Conservation (phyloP, 768 basidiomycete species). For the Mycena haematopus region DNA sequence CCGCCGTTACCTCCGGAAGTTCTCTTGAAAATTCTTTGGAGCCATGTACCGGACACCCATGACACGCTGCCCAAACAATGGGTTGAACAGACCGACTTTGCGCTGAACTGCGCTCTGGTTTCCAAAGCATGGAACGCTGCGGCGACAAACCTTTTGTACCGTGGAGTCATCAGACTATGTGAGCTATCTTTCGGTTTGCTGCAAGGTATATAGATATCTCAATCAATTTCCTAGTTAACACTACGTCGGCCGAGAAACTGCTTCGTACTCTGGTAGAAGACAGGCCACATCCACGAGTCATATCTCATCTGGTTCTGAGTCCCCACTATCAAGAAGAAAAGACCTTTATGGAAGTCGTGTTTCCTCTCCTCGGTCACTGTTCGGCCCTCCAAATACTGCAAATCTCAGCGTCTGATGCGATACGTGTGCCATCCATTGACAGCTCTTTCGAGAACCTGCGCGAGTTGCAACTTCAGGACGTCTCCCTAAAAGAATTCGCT, state of each 20-base stretch:
- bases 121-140: not conserved
- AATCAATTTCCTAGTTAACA: not conserved
- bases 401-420: not conserved
- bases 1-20: not conserved
- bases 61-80: not conserved
- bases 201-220: not conserved
- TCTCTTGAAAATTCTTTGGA: not conserved
- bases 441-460: not conserved
- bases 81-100: not conserved
- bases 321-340: too few species aligned
- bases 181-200: not conserved
- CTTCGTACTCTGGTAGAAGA: not conserved
- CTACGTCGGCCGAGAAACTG: not conserved
- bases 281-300: too few species aligned
- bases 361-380: too few species aligned
- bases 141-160: not conserved
- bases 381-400: too few species aligned
- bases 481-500: not conserved
- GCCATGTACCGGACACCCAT: not conserved
- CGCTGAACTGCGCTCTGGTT: not conserved
- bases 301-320: too few species aligned
- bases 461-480: not conserved
- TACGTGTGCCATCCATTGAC: not conserved
- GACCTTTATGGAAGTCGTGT: too few species aligned
- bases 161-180: not conserved